A percentile compares a stretch with the other conserved stretches of the same genome.
Evolutionary conservation across 176 grass and related monocot genomes (phyloP).

Genomic region (Paspalum notatum): DNA sequence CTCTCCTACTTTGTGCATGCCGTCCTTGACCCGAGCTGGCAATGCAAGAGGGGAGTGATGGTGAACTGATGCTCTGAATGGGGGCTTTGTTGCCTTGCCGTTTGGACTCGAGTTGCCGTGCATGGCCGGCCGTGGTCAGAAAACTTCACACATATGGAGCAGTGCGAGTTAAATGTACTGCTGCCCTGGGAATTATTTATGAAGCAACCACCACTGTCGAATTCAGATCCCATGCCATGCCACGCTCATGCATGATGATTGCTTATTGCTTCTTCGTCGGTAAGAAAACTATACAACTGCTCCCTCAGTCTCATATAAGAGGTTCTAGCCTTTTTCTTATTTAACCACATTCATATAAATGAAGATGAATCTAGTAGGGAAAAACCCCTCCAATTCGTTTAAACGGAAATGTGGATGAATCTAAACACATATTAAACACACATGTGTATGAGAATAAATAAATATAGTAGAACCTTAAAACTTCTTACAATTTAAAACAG

Average conservation of each 20-base stretch:
- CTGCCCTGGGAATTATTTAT: constrained; percentile 39
- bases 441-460: too few relatives aligned
- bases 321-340: too few relatives aligned
- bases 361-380: too few relatives aligned
- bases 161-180: constrained; percentile 41
- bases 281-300: neutral
- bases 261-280: neutral
- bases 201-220: constrained; percentile 39
- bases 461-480: too few relatives aligned
- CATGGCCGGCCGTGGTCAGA: constrained; percentile 12
- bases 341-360: too few relatives aligned
- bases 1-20: constrained; percentile 22
- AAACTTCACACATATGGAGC: constrained; percentile 21
- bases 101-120: constrained; percentile 39
- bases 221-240: neutral
- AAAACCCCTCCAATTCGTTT: too few relatives aligned
- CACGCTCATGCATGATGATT: neutral
- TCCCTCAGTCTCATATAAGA: too few relatives aligned
- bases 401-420: too few relatives aligned
- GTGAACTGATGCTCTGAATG: constrained; percentile 39
- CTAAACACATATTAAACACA: too few relatives aligned
- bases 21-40: constrained; percentile 32
- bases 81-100: constrained; percentile 43
- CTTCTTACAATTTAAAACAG: too few relatives aligned
- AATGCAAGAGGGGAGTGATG: constrained; percentile 26